Percentiles rank a stretch among this genome's conserved stretches.
Conservation (phyloP, 2,329 filamentous ascomycete genomes). For the Aspergillus caelatus region DNA sequence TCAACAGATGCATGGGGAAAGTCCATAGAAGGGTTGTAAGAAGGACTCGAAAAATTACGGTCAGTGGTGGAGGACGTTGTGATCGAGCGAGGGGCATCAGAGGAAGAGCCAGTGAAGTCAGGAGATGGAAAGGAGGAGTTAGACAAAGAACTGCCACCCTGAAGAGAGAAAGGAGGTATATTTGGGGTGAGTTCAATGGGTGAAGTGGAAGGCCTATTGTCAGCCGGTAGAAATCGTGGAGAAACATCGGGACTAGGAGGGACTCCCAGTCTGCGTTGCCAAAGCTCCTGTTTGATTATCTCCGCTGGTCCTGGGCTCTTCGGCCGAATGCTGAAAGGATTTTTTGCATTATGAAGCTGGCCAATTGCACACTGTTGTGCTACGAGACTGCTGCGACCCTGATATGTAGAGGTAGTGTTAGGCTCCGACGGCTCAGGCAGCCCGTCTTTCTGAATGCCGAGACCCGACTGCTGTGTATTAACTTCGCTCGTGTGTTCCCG, state of each 20-base stretch:
- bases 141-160: constrained; percentile 38
- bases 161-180: constrained; percentile 45
- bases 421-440: constrained; percentile 6
- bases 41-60: constrained; percentile 40
- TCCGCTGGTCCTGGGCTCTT: constrained; percentile 30
- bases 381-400: constrained; percentile 4
- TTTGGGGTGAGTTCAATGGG: constrained; percentile 43
- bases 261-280: constrained; percentile 22
- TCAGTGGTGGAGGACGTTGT: constrained; percentile 47
- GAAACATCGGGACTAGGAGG: constrained; percentile 40
- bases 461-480: constrained; percentile 24
- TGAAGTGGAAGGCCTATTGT: constrained; percentile 47
- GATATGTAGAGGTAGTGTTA: not conserved
- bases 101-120: constrained; percentile 43
- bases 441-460: constrained; percentile 25
- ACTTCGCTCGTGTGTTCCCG: constrained; percentile 17
- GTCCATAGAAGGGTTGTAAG: constrained; percentile 41
- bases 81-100: constrained; percentile 46
- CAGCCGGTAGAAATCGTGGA: constrained; percentile 38
- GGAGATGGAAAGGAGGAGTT: constrained; percentile 51
- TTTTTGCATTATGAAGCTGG: constrained; percentile 21
- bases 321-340: constrained; percentile 25
- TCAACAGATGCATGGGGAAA: constrained; percentile 48
- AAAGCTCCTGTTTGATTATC: constrained; percentile 34
- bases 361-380: constrained; percentile 13